Base-by-base conservation (phyloP, 2,329 filamentous ascomycete genomes). In the Colletotrichum echinochloae region DNA sequence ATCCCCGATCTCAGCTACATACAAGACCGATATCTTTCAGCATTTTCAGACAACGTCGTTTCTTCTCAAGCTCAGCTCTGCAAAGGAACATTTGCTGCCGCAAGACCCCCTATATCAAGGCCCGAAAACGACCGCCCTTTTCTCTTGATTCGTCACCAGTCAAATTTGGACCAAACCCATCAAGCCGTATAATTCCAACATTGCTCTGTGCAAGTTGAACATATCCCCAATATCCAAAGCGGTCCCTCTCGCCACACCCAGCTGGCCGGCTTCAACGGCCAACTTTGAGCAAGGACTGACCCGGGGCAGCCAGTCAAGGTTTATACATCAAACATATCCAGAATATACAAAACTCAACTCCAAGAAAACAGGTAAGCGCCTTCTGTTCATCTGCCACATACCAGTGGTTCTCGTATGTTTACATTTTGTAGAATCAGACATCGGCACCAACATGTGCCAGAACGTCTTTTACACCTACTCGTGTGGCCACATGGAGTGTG, bases 401-500 rank as follows among this genome's bases (percentile, higher is more conserved):
- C 14, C 5, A 23, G 30, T n/a, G 7, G 5, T 6, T n/a, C 16
- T 20, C 37, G 1, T 33, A 56, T 39, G 23, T 30, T 67, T 8
- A 67, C 37, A 18, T 83, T 71, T 56, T 28, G 12, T 49, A 16
- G 56, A 59, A 39, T 16, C 18, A 59, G 30, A 8, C 23, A 46
- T n/a, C 23, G 35, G 20, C 8, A 12, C 16, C 23, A n/a, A 68
- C 23, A 68, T 71, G 72, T 73, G 72, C 44, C 69, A 59, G 12
- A 72, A 61, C 16, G 72, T 74, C 48, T 71, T 48, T n/a, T 74
- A 73, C 63, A 65, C 33, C 41, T 74, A 74, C 63, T 57, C 57
- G 35, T 74, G 73, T 67, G 41, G 51, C 33, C 73, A 73, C 46
- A 28, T 39, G 14, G 66, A 74, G 59, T n/a, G 35, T 9, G 61